phyloP scores from a whole-genome alignment of 768 basidiomycete genomes.

The Jaapia argillacea region DNA sequence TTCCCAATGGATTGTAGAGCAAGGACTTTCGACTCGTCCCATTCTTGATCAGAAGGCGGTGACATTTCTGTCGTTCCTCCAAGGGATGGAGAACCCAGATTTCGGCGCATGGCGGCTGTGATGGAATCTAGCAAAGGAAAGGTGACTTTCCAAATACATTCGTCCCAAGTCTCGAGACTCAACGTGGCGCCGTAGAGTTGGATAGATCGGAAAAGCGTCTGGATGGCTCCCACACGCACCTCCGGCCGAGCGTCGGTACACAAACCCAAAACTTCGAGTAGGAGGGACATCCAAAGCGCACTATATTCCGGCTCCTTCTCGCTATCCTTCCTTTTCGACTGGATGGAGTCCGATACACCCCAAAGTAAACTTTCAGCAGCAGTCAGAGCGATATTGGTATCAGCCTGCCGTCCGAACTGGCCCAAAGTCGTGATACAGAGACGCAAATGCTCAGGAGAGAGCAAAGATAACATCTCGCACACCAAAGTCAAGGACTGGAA shows the following conservation, averaged over 20 bases:
- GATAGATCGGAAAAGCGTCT: slow-evolving; percentile 89
- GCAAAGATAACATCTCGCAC: slow-evolving; percentile 81
- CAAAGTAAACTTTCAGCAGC: slow-evolving; percentile 89
- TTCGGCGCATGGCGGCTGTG: slow-evolving; percentile 41
- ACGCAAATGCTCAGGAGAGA: slow-evolving; percentile 73
- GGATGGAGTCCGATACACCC: slow-evolving; percentile 94
- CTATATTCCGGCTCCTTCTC: slow-evolving; percentile 66
- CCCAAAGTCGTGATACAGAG: slow-evolving; percentile 87
- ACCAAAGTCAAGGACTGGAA: slow-evolving; percentile 92
- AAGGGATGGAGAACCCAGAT: slow-evolving; percentile 7
- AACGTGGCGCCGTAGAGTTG: slow-evolving; percentile 88
- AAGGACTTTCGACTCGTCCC: slow-evolving; percentile 85
- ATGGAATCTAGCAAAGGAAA: slow-evolving; percentile 78
- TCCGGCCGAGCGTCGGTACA: slow-evolving; percentile 79
- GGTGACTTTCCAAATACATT: slow-evolving; percentile 85
- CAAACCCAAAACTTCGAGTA: slow-evolving; percentile 74
- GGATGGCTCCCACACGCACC: slow-evolving; percentile 88
- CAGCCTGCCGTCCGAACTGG: slow-evolving; percentile 84
- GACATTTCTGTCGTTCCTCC: slow-evolving; percentile 9
- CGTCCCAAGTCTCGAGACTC: slow-evolving; percentile 76
- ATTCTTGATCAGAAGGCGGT: slow-evolving; percentile 32
- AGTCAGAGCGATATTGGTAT: slow-evolving; percentile 94
- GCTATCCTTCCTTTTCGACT: slow-evolving; percentile 61
- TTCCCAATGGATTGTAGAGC: slow-evolving; percentile 78
- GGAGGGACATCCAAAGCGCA: slow-evolving; percentile 88